Conservation (phyloP, 139 green algal species). For the Spirogloea muscicola region DNA sequence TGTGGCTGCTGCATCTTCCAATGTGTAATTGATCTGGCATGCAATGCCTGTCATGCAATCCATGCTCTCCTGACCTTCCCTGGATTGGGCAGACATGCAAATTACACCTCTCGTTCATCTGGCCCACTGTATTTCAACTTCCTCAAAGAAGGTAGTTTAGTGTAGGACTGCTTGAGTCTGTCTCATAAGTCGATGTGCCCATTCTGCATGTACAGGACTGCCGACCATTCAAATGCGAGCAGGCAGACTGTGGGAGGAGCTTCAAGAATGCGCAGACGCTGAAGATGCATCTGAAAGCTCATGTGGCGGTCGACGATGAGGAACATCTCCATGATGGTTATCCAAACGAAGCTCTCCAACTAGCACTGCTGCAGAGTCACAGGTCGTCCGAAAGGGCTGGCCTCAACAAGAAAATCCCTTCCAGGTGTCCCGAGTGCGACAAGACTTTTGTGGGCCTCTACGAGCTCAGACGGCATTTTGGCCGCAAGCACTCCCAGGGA, state of each 20-base stretch:
- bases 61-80: neutral
- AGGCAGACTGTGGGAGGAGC: conserved; percentile 24
- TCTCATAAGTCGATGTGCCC: conserved; percentile 2
- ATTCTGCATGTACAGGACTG: conserved; percentile 18
- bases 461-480: conserved; percentile 46
- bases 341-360: neutral
- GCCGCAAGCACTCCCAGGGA: conserved; percentile 34
- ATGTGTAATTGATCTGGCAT: too few species aligned
- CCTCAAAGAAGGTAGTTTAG: too few species aligned
- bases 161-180: too few species aligned
- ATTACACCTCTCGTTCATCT: neutral
- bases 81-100: neutral
- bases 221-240: conserved; percentile 26
- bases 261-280: conserved; percentile 50
- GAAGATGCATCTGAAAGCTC: conserved; percentile 46
- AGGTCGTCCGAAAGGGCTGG: conserved; percentile 22
- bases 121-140: neutral
- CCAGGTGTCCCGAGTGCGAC: conserved; percentile 34
- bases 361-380: neutral
- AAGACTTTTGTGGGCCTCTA: conserved; percentile 48
- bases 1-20: too few species aligned
- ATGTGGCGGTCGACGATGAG: conserved; percentile 21
- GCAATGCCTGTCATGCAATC: neutral
- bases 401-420: conserved; percentile 46
- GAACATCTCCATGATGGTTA: neutral